A percentile compares a stretch with the other conserved stretches of the same genome.
These are phyloP conservation scores for Elaeis oleifera DNA, from an alignment of 202 grass and related monocot genomes.

Conservation along the genomic window DNA sequence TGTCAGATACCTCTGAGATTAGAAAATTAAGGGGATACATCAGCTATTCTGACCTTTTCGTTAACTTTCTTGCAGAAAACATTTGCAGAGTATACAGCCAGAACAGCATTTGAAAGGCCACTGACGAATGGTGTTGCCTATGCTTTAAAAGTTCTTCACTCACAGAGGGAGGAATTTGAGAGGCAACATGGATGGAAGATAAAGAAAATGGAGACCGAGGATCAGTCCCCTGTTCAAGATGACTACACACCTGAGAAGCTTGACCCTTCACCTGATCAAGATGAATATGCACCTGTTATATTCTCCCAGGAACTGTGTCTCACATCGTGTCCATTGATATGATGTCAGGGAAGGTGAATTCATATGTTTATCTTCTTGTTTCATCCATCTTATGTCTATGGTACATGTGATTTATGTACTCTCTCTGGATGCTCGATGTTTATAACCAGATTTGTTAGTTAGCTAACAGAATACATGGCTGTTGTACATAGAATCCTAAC, in stretches of 20 bases:
- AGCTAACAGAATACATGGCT: no score
- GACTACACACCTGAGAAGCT: slow-evolving; percentile 66
- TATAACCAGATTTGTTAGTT: no score
- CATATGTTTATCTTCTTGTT: slow-evolving; percentile 10
- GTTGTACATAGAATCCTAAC: no score
- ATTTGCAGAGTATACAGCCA: slow-evolving; percentile 65
- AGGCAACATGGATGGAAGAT: slow-evolving; percentile 58
- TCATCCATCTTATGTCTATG: not conserved
- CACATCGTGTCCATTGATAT: slow-evolving; percentile 84
- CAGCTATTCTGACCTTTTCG: not conserved
- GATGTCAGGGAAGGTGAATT: slow-evolving; percentile 72
- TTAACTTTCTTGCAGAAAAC: slow-evolving; percentile 38
- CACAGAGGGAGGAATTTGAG: slow-evolving; percentile 56
- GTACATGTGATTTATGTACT: no score
- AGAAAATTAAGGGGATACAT: no score
- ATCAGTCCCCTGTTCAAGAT: slow-evolving; percentile 51
- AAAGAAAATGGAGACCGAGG: slow-evolving; percentile 76
- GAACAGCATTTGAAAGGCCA: slow-evolving; percentile 77
- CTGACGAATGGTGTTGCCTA: slow-evolving; percentile 70
- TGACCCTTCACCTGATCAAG: slow-evolving; percentile 54
- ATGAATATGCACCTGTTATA: slow-evolving; percentile 79
- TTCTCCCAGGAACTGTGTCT: slow-evolving; percentile 81
- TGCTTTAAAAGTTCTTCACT: slow-evolving; percentile 60
- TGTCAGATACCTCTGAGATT: no score
- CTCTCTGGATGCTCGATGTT: no score